Evolutionary conservation across 768 basidiomycete genomes (phyloP).

Genomic region (Suillus tomentosus): DNA sequence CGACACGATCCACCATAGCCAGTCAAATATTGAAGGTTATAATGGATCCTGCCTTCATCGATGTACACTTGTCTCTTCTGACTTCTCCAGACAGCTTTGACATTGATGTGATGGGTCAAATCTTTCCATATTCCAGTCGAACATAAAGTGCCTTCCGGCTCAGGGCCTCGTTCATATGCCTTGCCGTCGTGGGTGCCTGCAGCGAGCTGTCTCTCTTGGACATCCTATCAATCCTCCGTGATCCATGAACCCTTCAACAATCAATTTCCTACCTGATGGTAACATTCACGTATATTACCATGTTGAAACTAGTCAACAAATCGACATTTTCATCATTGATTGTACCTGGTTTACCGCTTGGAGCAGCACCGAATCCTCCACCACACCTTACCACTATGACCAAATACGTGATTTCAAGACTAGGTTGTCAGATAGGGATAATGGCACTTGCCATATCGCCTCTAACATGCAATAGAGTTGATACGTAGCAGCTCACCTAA

Average conservation of each 20-base stretch:
- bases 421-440: neutral
- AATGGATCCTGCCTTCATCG: neutral
- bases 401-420: neutral
- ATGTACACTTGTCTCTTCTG: neutral
- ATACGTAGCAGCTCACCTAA: neutral
- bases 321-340: neutral
- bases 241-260: neutral
- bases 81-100: neutral
- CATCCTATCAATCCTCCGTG: neutral
- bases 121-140: neutral
- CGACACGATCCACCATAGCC: neutral
- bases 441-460: neutral
- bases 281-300: neutral
- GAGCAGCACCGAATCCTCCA: neutral
- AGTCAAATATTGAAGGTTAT: neutral
- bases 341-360: neutral
- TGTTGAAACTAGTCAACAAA: neutral
- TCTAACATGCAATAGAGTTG: neutral
- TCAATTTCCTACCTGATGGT: neutral
- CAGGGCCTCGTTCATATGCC: neutral
- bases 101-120: neutral
- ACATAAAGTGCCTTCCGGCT: neutral
- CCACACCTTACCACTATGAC: neutral
- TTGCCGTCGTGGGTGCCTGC: neutral
- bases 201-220: neutral